Evolutionary conservation across 768 basidiomycete genomes (phyloP).

Genomic region (Calocera viscosa): DNA sequence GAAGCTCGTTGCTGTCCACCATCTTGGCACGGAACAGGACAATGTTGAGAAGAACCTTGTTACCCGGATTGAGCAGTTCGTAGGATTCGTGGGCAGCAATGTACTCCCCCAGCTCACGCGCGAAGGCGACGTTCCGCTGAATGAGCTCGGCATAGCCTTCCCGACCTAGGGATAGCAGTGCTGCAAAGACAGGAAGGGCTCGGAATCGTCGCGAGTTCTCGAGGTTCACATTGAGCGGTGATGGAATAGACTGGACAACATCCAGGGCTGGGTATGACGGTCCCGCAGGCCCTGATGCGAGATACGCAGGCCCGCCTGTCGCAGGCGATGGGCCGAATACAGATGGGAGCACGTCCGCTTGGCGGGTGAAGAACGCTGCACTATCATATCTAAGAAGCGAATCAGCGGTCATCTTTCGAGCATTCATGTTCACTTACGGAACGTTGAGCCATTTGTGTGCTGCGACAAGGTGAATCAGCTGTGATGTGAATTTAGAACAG

Average conservation of each 20-base stretch:
- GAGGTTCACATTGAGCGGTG: slow-evolving; percentile 30
- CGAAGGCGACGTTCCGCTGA: slow-evolving; percentile 29
- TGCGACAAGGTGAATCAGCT: slow-evolving; percentile 8
- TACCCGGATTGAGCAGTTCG: slow-evolving; percentile 23
- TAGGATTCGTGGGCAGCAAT: slow-evolving; percentile 19
- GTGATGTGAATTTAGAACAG: not conserved
- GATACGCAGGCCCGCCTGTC: slow-evolving; percentile 27
- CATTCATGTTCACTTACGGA: slow-evolving; percentile 18
- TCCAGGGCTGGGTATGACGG: slow-evolving; percentile 14
- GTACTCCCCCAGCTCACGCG: slow-evolving; percentile 25
- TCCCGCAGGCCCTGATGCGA: slow-evolving; percentile 18
- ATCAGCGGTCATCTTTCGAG: slow-evolving; percentile 10
- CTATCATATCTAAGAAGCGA: slow-evolving; percentile 22
- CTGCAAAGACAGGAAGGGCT: slow-evolving; percentile 31
- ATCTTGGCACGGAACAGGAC: slow-evolving; percentile 26
- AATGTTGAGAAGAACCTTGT: slow-evolving; percentile 27
- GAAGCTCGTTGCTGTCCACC: slow-evolving; percentile 17
- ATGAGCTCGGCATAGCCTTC: slow-evolving; percentile 31
- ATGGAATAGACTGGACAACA: slow-evolving; percentile 19
- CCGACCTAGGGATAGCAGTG: slow-evolving; percentile 29
- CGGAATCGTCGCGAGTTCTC: slow-evolving; percentile 36
- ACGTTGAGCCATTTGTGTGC: slow-evolving; percentile 34
- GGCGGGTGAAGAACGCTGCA: slow-evolving; percentile 31
- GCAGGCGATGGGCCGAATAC: slow-evolving; percentile 29
- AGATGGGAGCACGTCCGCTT: slow-evolving; percentile 19